Evolutionary conservation across 2,329 filamentous ascomycete species (phyloP), one percentile per base, ranked within the genome.

Genomic region (Drechslerella stenobrocha): DNA sequence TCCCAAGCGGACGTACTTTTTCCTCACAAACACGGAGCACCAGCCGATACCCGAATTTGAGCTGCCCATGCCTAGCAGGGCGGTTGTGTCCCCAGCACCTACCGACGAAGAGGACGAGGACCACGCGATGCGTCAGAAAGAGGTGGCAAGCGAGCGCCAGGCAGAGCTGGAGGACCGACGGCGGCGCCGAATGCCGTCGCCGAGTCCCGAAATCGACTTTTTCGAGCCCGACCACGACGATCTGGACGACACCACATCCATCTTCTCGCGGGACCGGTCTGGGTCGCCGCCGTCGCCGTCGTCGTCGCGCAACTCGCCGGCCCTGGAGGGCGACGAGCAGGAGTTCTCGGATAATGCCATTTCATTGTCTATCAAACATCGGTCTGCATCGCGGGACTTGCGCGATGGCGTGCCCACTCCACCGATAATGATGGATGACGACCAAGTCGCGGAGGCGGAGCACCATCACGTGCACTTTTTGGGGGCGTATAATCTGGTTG

Each of bases 311-410:
- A 74, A 74, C 61, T 93, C 89, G 70, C 91, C 92, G 52, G 90
- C 90, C 13, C 81, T 97, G 34, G 92, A 97, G 78, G 90, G 88
- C 73, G 92, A 97, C 73, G 92, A 97, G 80, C 89, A 88, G 74
- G 93, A 97, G 77, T 98, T 98, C 75, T 96, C 92, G 4, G 89
- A 95, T 77, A 97, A 91, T 1, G 93, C 93, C 13, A 89, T 90
- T 72, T 89, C 87, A 48, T 22, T 66, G 26, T 66, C 61, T 15
- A 83, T 97, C 73, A 89, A 84, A 73, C 76, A 76, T 67, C 63
- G 72, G 28, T 72, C 69, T 13, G 58, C 70, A 3, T 73, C 71
- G 22, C 67, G 72, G n/a, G 72, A 73, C 40, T 46, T 70, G 9
- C 69, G 69, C 30, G 70, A 70, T 15, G 67, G 61, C n/a, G 69